A percentile compares a stretch with the other conserved stretches of the same genome.
phyloP scores from a whole-genome alignment of 257 asterid genomes.

The Misopates orontium region DNA sequence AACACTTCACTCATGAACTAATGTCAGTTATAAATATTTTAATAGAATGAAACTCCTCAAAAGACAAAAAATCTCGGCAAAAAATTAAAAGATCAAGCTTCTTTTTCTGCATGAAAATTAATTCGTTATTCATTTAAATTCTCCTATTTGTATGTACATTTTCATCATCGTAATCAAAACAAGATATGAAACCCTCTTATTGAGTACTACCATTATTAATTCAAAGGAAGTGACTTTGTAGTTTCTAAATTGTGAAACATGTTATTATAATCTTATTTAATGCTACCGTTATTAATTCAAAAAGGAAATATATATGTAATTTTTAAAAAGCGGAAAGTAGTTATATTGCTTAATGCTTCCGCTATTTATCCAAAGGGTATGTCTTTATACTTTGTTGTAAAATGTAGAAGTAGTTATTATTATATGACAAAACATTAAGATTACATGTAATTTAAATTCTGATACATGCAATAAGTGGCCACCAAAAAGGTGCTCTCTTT shows the following conservation, averaged over 20 bases:
- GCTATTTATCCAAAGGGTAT: too few relatives aligned
- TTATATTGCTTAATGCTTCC: too few relatives aligned
- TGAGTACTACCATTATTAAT: too few relatives aligned
- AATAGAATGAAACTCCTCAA: background rate
- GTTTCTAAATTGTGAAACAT: too few relatives aligned
- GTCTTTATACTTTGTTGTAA: background rate
- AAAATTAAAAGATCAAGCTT: background rate
- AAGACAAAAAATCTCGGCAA: background rate
- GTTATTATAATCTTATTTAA: background rate
- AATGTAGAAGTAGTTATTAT: background rate
- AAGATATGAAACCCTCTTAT: too few relatives aligned
- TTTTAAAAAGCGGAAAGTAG: too few relatives aligned
- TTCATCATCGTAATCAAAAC: background rate
- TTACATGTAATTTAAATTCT: background rate
- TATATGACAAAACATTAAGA: background rate
- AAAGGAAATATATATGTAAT: too few relatives aligned
- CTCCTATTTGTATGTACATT: background rate
- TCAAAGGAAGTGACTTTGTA: too few relatives aligned
- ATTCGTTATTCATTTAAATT: background rate
- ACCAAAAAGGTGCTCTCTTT: constrained; percentile 17
- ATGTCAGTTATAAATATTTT: background rate
- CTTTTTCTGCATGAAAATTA: background rate
- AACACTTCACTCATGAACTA: too few relatives aligned
- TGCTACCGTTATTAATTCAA: too few relatives aligned
- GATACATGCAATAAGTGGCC: background rate